A percentile compares a stretch with the other conserved stretches of the same genome.
phyloP scores from a whole-genome alignment of 75 land plant genomes.

The Pinus tabuliformis region DNA sequence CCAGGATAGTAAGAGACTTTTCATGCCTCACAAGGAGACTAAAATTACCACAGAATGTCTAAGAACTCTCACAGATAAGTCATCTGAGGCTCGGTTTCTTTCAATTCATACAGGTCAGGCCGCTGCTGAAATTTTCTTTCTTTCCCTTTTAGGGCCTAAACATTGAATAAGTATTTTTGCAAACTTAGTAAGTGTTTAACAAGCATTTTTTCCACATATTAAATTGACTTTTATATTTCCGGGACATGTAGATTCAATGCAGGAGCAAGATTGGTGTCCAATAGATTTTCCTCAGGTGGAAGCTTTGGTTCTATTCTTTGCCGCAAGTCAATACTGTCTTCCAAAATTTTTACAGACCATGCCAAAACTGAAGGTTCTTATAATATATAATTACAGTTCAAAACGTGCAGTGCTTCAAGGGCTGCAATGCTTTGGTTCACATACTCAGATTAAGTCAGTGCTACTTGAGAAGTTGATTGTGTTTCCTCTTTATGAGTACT shows the following conservation, averaged over 20 bases:
- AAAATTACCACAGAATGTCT: conserved; percentile 48
- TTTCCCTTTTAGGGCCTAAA: no score
- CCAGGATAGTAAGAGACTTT: conserved; percentile 28
- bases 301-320: conserved; percentile 50
- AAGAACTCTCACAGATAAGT: conserved; percentile 20
- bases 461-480: conserved; percentile 49
- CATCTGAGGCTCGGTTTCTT: conserved; percentile 54
- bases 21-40: conserved; percentile 52
- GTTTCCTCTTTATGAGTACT: conserved; percentile 18
- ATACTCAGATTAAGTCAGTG: conserved; percentile 38
- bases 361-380: conserved; percentile 48
- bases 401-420: conserved; percentile 23
- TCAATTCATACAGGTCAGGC: conserved; percentile 61
- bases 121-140: no score
- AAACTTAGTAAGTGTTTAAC: no score
- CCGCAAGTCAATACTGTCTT: conserved; percentile 42
- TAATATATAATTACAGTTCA: conserved; percentile 29
- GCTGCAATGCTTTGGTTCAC: conserved; percentile 25
- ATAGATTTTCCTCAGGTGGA: conserved; percentile 58
- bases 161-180: no score
- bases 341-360: conserved; percentile 51
- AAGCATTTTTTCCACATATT: no score
- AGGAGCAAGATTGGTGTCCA: conserved; percentile 39
- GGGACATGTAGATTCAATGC: conserved; percentile 45
- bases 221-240: no score